Percentiles rank a stretch among this genome's conserved stretches.
Conservation (phyloP, 768 basidiomycete species). For the Mycena galopus region DNA sequence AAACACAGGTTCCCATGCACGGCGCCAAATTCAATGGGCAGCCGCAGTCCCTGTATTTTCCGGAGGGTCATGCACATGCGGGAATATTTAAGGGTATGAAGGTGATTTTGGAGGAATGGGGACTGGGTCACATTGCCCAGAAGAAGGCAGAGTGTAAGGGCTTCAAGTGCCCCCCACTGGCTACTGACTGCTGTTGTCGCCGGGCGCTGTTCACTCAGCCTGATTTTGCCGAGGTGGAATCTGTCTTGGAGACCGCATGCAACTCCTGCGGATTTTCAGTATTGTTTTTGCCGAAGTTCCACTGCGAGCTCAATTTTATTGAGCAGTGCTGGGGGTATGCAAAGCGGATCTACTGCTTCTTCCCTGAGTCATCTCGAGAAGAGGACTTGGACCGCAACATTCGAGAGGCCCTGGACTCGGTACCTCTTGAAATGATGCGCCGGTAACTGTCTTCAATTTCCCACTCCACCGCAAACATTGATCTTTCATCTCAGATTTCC, state of each 20-base stretch:
- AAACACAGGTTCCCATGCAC: neutral
- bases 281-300: neutral
- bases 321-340: constrained; percentile 14
- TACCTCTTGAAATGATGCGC: neutral
- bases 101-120: constrained; percentile 5
- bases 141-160: neutral
- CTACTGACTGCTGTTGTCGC: constrained; percentile 6
- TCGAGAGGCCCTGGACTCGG: neutral
- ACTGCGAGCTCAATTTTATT: constrained; percentile 9
- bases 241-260: neutral
- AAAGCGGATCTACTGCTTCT: constrained; percentile 2
- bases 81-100: constrained; percentile 9
- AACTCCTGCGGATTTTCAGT: neutral
- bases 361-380: no score
- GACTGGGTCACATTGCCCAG: neutral
- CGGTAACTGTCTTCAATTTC: no score
- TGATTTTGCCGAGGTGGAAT: neutral
- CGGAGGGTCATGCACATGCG: neutral
- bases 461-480: no score
- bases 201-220: neutral
- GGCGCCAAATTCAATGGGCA: neutral
- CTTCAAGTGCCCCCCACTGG: neutral
- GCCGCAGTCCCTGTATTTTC: neutral
- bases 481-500: neutral
- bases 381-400: no score